Conservation (phyloP, 306 rosid genomes). For the Sicyos baderoa region DNA sequence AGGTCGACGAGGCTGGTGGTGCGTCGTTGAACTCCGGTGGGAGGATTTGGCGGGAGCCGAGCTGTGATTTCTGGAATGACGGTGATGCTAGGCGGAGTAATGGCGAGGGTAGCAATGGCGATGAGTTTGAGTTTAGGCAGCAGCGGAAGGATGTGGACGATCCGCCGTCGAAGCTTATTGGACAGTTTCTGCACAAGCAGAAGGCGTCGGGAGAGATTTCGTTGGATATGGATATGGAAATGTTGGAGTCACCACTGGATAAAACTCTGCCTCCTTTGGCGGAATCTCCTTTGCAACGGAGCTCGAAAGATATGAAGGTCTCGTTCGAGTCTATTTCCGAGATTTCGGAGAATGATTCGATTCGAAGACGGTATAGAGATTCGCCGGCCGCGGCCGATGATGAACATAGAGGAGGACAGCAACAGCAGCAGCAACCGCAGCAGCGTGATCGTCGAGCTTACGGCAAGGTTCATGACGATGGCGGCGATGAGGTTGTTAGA, state of each 20-base stretch:
- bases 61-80: slow-evolving; percentile 46
- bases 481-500: slow-evolving; percentile 44
- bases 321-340: slow-evolving; percentile 42
- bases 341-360: slow-evolving; percentile 20
- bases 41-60: slow-evolving; percentile 49
- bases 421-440: slow-evolving; percentile 12
- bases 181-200: slow-evolving; percentile 62
- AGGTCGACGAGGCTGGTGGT: slow-evolving; percentile 39
- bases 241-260: slow-evolving; percentile 60
- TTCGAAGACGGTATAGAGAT: slow-evolving; percentile 46
- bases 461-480: background rate
- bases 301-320: slow-evolving; percentile 49
- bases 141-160: slow-evolving; percentile 31
- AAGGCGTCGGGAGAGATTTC: slow-evolving; percentile 56
- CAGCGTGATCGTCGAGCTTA: slow-evolving; percentile 24
- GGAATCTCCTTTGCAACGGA: slow-evolving; percentile 40
- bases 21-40: background rate
- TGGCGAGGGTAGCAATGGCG: background rate
- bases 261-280: slow-evolving; percentile 36
- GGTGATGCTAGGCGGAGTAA: background rate
- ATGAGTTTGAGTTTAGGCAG: slow-evolving; percentile 38
- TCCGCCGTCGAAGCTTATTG: slow-evolving; percentile 74
- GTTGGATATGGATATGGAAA: slow-evolving; percentile 87
- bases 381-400: slow-evolving; percentile 7
- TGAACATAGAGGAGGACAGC: slow-evolving; percentile 28